Conservation (phyloP, 176 grass and related monocot genomes). For the Zoysia pacifica region DNA sequence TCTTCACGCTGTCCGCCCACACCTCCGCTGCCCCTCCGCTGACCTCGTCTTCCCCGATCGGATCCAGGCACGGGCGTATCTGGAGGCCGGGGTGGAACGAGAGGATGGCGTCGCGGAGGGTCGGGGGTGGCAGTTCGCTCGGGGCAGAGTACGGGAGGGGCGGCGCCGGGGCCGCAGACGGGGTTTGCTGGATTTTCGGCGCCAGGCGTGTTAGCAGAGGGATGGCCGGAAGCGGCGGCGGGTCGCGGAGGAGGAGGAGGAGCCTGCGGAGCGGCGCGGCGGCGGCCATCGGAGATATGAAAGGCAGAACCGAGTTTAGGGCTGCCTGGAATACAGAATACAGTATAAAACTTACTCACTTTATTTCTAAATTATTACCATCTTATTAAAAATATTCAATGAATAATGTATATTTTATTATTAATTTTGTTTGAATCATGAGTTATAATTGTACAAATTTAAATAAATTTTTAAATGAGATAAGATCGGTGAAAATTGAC, state of each 20-base stretch:
- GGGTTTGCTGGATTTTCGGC: background rate
- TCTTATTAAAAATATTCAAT: too few species aligned
- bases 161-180: background rate
- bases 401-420: too few species aligned
- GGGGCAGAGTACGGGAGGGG: background rate
- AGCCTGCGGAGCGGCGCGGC: conserved; percentile 42
- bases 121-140: background rate
- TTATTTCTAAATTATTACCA: too few species aligned
- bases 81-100: conserved; percentile 49
- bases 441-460: too few species aligned
- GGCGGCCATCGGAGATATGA: conserved; percentile 43
- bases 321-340: too few species aligned
- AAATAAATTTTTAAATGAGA: too few species aligned
- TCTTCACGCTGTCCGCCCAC: conserved; percentile 98
- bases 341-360: too few species aligned
- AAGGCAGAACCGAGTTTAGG: too few species aligned
- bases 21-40: conserved; percentile 34
- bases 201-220: conserved; percentile 31
- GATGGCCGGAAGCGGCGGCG: conserved; percentile 36
- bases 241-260: conserved; percentile 31
- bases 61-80: conserved; percentile 39
- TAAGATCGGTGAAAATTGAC: too few species aligned
- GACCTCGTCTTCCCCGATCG: background rate
- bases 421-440: too few species aligned
- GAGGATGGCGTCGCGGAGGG: conserved; percentile 43